A percentile compares a stretch with the other conserved stretches of the same genome.
Evolutionary conservation across 192 early-diverging fungal genomes (phyloP).

Genomic region (Jimgerdemannia flammicorona): DNA sequence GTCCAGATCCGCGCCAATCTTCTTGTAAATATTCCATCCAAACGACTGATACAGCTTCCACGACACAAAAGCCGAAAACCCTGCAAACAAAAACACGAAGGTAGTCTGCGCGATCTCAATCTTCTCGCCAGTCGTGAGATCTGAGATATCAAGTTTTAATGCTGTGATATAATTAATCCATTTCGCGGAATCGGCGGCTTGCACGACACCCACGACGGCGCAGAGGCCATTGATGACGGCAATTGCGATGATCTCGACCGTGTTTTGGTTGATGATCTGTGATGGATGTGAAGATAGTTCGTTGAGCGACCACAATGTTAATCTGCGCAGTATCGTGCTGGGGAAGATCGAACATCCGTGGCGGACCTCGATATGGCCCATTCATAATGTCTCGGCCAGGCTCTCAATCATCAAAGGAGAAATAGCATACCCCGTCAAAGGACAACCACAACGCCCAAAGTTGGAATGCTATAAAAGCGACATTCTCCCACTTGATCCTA

Average conservation of each 20-base stretch:
- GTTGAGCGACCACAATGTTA: no score
- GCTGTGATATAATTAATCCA: slow-evolving; percentile 18
- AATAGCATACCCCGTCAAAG: slow-evolving; percentile 26
- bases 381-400: background rate
- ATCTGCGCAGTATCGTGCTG: no score
- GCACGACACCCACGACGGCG: slow-evolving; percentile 20
- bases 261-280: slow-evolving; percentile 35
- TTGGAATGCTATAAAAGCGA: slow-evolving; percentile 34
- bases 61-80: slow-evolving; percentile 13
- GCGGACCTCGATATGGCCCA: no score
- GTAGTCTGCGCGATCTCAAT: slow-evolving; percentile 27
- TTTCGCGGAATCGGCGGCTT: background rate
- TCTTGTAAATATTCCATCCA: slow-evolving; percentile 63
- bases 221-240: slow-evolving; percentile 28
- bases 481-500: slow-evolving; percentile 38
- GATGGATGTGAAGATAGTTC: background rate
- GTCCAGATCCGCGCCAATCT: slow-evolving; percentile 60
- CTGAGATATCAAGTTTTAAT: background rate
- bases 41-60: slow-evolving; percentile 25
- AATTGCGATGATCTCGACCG: slow-evolving; percentile 28
- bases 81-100: slow-evolving; percentile 21
- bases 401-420: background rate
- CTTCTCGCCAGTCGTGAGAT: slow-evolving; percentile 16
- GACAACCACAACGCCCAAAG: slow-evolving; percentile 28
- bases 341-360: no score